Base-by-base conservation (phyloP, 257 asterid species). In the Buddleja alternifolia region DNA sequence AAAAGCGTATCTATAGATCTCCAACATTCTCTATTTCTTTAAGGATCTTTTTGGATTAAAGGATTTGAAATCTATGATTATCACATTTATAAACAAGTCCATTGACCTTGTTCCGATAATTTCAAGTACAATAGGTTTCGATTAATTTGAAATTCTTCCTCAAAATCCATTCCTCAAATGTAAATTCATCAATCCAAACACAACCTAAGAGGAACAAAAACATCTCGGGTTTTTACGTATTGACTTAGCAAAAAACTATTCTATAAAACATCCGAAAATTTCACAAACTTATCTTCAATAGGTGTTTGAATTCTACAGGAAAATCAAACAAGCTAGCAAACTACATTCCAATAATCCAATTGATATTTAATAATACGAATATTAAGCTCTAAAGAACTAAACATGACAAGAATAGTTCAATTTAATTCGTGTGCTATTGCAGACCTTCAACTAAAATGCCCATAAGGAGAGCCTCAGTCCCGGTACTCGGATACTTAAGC, bases 391-490 rank as follows among this genome's bases (percentile, higher is more conserved):
- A 48, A 71, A 51, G 57, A 64, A 19, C 39, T 46, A 59, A 48
- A 37, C 41, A 48, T 41, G 58, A 70, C 51, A 11, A 17, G 20
- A 12, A 34, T 10, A 63, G 23, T 52, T 15, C 59, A 17, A 70
- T 57, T 52, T 58, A 25, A 79, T 67, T 54, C 32, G n/a, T 15
- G 16, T 7, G 59, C 53, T 39, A 60, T 44, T n/a, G 57, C 75
- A 50, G 56, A 93, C 97, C 97, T 89, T 93, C 99, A 55, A 93
- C 84, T 83, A 93, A 70, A 77, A 93, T 89, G 69, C 97, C 97
- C 96, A 93, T 84, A 39, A 93, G 88, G 62, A 93, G 75, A 75
- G 96, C 81, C 85, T 90, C 99, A 0, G 99, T 93, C n/a, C 99
- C 97, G 20, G 88, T 90, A 32, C 74, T 87, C 10, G 95, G 88